Conservation (phyloP, 768 basidiomycete genomes). For the Lactarius akahatsu region DNA sequence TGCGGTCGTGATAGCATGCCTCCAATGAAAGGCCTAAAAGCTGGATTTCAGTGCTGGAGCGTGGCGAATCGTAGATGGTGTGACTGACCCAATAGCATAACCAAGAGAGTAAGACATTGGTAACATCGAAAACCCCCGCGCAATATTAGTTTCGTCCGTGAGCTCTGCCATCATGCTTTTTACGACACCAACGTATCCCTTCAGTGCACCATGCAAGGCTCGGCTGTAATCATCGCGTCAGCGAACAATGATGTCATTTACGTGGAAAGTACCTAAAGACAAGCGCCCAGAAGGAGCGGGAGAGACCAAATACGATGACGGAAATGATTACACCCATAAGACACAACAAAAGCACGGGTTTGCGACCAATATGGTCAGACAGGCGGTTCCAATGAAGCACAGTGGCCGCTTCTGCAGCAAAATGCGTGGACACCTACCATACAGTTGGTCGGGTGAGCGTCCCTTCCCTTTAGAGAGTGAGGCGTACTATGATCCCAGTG, state of each 20-base stretch:
- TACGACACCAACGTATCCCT: not conserved
- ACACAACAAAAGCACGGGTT: not conserved
- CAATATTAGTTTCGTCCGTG: not conserved
- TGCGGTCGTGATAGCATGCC: constrained; percentile 30
- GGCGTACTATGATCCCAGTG: not conserved
- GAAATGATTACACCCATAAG: not conserved
- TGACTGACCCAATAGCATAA: not conserved
- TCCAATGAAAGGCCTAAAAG: constrained; percentile 2
- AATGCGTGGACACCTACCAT: not conserved
- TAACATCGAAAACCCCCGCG: not conserved
- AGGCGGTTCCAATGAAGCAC: not conserved
- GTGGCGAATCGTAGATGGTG: not conserved
- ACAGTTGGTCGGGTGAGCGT: not conserved
- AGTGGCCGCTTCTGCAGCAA: not conserved
- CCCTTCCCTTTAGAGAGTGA: not conserved
- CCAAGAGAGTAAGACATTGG: not conserved
- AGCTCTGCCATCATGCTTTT: not conserved
- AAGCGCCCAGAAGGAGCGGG: not conserved
- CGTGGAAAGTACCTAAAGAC: not conserved
- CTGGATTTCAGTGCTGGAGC: no score
- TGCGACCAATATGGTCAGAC: not conserved
- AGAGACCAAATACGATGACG: not conserved
- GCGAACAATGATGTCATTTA: not conserved
- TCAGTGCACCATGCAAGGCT: not conserved
- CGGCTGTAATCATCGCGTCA: not conserved